These are phyloP conservation scores for Kickxella alabastrina DNA, from an alignment of 192 early-diverging fungal species.

Conservation along the genomic window DNA sequence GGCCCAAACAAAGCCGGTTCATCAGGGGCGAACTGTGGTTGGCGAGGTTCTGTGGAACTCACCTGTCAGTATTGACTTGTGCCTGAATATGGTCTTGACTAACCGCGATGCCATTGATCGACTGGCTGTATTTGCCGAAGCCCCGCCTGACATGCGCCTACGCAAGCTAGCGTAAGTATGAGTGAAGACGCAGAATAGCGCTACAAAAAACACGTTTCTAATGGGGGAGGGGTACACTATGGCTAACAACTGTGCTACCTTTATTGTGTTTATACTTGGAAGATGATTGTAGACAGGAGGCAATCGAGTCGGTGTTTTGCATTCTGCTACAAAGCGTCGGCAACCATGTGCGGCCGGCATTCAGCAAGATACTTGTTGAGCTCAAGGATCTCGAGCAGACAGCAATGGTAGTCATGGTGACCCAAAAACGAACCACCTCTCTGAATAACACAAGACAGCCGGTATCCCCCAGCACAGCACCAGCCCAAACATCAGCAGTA, in stretches of 20 bases:
- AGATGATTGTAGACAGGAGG: slow-evolving; percentile 57
- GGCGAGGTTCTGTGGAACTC: slow-evolving; percentile 28
- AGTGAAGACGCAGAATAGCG: no score
- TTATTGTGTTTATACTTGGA: not conserved
- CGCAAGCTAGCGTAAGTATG: slow-evolving; percentile 56
- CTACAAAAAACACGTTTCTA: no score
- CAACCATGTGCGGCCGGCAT: slow-evolving; percentile 44
- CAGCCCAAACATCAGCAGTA: slow-evolving; percentile 35
- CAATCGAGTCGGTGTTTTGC: slow-evolving; percentile 76
- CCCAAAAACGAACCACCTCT: not conserved
- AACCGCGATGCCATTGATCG: slow-evolving; percentile 77
- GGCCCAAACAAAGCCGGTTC: not conserved
- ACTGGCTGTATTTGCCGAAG: slow-evolving; percentile 59
- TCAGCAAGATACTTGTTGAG: slow-evolving; percentile 23
- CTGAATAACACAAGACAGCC: slow-evolving; percentile 4
- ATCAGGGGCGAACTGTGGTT: slow-evolving; percentile 24
- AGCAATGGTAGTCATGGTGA: slow-evolving; percentile 24
- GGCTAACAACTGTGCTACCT: no score
- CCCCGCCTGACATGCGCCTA: slow-evolving; percentile 57
- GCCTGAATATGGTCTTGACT: slow-evolving; percentile 79
- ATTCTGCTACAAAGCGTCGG: slow-evolving; percentile 69
- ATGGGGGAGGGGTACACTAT: no score
- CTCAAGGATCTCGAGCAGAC: slow-evolving; percentile 36
- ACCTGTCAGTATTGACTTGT: slow-evolving; percentile 66
- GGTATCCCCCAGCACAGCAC: not conserved